These are phyloP conservation scores for Podaxis sp. DNA, from an alignment of 768 basidiomycete species.

Conservation along the genomic window DNA sequence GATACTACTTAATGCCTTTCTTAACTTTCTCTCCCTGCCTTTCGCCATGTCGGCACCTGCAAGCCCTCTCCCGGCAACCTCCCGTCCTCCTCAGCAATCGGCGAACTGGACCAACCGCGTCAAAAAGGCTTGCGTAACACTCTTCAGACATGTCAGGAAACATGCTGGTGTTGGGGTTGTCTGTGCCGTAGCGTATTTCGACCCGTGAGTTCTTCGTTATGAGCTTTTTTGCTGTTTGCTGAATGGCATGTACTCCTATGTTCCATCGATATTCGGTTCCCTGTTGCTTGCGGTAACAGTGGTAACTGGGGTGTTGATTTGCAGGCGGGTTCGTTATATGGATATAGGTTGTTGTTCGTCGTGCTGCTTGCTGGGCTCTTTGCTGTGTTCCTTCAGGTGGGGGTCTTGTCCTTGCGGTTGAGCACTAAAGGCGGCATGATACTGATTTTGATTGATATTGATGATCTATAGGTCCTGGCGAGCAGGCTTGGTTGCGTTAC, in stretches of 20 bases:
- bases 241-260: conserved; percentile 7
- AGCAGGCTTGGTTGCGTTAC: conserved; percentile 82
- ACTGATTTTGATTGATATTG: not conserved
- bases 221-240: conserved; percentile 4
- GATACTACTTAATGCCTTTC: conserved; percentile 26
- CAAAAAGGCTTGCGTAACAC: conserved; percentile 28
- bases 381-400: conserved; percentile 80
- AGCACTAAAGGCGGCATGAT: not conserved
- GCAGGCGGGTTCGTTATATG: conserved; percentile 81
- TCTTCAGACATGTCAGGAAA: conserved; percentile 53
- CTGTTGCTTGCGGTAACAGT: conserved; percentile 29
- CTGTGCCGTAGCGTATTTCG: conserved; percentile 87
- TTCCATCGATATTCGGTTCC: not conserved
- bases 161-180: conserved; percentile 85
- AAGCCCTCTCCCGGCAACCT: conserved; percentile 14
- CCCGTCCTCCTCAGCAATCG: conserved; percentile 9
- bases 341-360: conserved; percentile 84
- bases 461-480: conserved; percentile 58
- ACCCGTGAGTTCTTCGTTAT: conserved; percentile 59
- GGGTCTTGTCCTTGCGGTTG: not conserved
- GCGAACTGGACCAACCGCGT: conserved; percentile 22
- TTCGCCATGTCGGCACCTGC: conserved; percentile 28
- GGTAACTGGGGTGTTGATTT: conserved; percentile 93
- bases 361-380: conserved; percentile 82
- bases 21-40: conserved; percentile 18